Evolutionary conservation across 306 rosid species (phyloP), one percentile per base, ranked within the genome.

Genomic region (Leucaena leucocephala): DNA sequence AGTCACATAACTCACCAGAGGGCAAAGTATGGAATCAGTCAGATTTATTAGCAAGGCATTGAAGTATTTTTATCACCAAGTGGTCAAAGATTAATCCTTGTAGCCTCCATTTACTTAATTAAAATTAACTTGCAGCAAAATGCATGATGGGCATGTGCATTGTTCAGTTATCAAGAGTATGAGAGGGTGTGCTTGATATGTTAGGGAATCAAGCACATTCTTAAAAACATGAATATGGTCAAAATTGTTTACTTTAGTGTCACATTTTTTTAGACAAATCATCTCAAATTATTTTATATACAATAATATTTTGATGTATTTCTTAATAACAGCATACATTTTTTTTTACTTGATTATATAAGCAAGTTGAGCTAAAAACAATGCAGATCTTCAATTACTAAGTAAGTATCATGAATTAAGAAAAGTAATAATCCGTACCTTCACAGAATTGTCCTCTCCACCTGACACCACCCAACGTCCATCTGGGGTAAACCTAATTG

Each of bases 381-480:
- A 48, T 40, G 17, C 8, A 72, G 12, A 73, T 54, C 70, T 75
- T 40, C 38, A 45, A 57, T 75, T 78, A 68, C 61, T 17, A 50
- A 52, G 61, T 64, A 50, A 75, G 45, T 72, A 62, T 64, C 78
- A 59, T 39, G 52, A 54, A 72, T 44, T 50, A 81, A 55, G 59
- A 72, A 76, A 16, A 15, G 57, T 0, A 86, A 78, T 13, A 34
- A 80, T 68, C 50, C 86, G 71, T 85, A 94, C 98, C 97, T 94
- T 94, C 82, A 94, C 97, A 3, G 97, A 92, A 84, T 95, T 90
- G 87, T 95, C 99, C 88, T 95, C 99, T 74, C 99, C 99, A 77
- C 99, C 97, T 44, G 99, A 95, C 77, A 95, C 99, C 86, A 95
- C 97, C 99, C 99, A 95, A 5, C 99, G 99, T 72, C 99, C 99